Conservation (phyloP, 2,329 filamentous ascomycete species). For the Cladosporium sp. region DNA sequence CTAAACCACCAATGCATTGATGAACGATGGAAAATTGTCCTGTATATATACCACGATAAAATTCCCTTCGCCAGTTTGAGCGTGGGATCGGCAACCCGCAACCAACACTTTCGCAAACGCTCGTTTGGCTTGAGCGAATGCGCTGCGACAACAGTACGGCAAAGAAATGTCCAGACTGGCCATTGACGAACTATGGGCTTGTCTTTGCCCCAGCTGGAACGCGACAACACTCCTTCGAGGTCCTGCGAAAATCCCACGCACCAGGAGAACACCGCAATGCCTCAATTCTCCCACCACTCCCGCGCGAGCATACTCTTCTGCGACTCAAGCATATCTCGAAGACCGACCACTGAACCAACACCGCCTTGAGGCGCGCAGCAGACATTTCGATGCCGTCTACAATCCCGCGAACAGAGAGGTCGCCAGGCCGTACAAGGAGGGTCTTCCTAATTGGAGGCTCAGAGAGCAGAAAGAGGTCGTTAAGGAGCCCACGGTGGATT, state of each 20-base stretch:
- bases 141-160: not conserved
- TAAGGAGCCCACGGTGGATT: not conserved
- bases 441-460: not conserved
- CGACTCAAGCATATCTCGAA: not conserved
- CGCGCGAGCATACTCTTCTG: conserved; percentile 4
- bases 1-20: conserved; percentile 9
- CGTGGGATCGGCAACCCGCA: not conserved
- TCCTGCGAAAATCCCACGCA: not conserved
- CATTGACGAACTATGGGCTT: conserved; percentile 10
- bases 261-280: conserved; percentile 5
- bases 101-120: not conserved
- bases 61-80: not conserved
- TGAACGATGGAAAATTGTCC: not conserved
- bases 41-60: too few species aligned
- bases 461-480: not conserved
- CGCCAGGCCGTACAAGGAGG: not conserved
- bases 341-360: not conserved
- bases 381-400: not conserved
- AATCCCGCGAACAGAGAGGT: not conserved
- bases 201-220: conserved; percentile 10
- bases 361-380: not conserved
- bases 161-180: conserved; percentile 6
- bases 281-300: not conserved
- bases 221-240: conserved; percentile 1
- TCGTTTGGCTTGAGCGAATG: not conserved